phyloP scores from a whole-genome alignment of 352 stramenopile species.

The Phytopythium mirpurense region DNA sequence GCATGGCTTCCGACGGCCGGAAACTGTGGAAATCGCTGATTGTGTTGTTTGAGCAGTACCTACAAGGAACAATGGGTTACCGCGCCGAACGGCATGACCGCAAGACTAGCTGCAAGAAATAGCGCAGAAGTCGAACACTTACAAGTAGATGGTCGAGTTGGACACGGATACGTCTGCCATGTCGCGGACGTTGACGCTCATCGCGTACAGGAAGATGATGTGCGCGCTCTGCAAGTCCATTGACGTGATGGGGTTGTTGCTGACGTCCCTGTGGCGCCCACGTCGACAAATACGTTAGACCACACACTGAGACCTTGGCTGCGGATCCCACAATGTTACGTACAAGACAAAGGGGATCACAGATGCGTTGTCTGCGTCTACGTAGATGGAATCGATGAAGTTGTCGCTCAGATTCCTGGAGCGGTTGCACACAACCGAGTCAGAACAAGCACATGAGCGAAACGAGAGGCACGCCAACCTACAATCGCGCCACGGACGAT shows the following conservation, averaged over 20 bases:
- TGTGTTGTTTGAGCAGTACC: slow-evolving; percentile 3
- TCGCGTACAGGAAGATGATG: slow-evolving; percentile 17
- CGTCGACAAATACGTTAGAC: not conserved
- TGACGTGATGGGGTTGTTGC: slow-evolving; percentile 22
- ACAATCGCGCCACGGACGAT: not conserved
- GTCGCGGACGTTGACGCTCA: slow-evolving; percentile 15
- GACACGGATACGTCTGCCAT: slow-evolving; percentile 13
- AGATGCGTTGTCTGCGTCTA: not conserved
- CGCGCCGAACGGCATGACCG: no score
- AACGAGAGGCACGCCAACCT: not conserved
- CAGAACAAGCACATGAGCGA: not conserved
- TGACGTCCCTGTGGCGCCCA: slow-evolving; percentile 13
- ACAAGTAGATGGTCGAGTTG: slow-evolving; percentile 11
- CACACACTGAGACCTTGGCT: not conserved
- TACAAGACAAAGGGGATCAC: slow-evolving; percentile 1
- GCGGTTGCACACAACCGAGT: not conserved
- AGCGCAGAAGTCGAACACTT: not conserved
- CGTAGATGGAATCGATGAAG: not conserved
- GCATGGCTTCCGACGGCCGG: not conserved
- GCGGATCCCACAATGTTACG: not conserved
- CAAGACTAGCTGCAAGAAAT: no score
- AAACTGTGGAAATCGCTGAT: slow-evolving; percentile 2
- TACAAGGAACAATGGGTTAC: not conserved
- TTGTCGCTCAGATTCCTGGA: slow-evolving; percentile 5
- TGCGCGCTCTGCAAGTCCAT: slow-evolving; percentile 12